These are phyloP conservation scores for Leccinum uliginosum DNA, from an alignment of 768 basidiomycete genomes.

Conservation along the genomic window DNA sequence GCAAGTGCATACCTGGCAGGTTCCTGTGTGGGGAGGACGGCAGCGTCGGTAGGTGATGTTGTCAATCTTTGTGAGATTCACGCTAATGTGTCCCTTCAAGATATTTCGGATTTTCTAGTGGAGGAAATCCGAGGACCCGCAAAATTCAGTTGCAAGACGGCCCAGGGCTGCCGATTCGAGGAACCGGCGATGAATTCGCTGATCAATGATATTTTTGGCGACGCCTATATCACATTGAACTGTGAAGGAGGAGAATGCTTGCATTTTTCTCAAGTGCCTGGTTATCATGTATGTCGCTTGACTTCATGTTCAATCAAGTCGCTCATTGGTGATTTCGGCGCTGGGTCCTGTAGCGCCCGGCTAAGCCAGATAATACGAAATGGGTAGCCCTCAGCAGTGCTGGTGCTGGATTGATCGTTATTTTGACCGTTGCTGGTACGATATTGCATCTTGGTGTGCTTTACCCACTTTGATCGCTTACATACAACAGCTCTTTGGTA, in stretches of 20 bases:
- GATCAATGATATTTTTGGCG: slow-evolving; percentile 92
- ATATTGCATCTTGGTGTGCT: background rate
- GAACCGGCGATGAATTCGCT: slow-evolving; percentile 97
- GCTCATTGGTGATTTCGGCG: background rate
- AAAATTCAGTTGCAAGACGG: slow-evolving; percentile 69
- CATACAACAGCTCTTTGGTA: slow-evolving; percentile 75
- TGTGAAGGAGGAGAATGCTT: slow-evolving; percentile 93
- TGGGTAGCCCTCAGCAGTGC: slow-evolving; percentile 86
- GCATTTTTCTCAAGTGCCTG: slow-evolving; percentile 90
- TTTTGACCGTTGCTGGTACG: slow-evolving; percentile 59
- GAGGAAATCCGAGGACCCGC: slow-evolving; percentile 92
- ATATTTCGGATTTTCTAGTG: slow-evolving; percentile 89
- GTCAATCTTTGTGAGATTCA: background rate
- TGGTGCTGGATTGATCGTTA: slow-evolving; percentile 69
- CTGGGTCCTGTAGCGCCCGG: slow-evolving; percentile 49
- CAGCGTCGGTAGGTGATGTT: slow-evolving; percentile 68
- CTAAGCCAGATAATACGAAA: slow-evolving; percentile 74
- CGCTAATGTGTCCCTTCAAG: slow-evolving; percentile 25
- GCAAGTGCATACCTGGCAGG: slow-evolving; percentile 87
- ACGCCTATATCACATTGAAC: slow-evolving; percentile 79
- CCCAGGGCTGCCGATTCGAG: slow-evolving; percentile 80
- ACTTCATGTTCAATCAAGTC: background rate
- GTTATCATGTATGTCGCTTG: slow-evolving; percentile 57
- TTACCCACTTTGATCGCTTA: background rate
- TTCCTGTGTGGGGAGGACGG: slow-evolving; percentile 97